Percentiles rank a stretch among this genome's conserved stretches.
These are phyloP conservation scores for Breynia disticha DNA, from an alignment of 441 rosid species.

Conservation along the genomic window DNA sequence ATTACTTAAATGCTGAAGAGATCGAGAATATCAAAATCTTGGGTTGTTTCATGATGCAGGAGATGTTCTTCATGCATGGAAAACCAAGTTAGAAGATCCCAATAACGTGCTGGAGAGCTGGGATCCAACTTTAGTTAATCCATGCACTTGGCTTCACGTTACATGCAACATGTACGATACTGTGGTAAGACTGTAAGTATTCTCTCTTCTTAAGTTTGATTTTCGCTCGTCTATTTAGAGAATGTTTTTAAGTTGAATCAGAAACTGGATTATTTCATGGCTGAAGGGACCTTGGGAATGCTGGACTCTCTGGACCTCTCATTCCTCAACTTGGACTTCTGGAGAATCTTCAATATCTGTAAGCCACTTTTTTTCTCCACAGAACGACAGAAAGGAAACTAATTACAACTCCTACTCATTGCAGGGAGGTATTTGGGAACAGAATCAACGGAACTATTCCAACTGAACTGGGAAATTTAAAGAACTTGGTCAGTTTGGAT, in stretches of 20 bases:
- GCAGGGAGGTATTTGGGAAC: conserved; percentile 23
- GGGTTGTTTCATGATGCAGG: conserved; percentile 8
- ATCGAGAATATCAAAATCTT: too few species aligned
- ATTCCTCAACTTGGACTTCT: conserved; percentile 30
- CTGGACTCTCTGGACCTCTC: conserved; percentile 33
- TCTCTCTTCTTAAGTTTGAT: background rate
- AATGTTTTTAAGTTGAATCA: background rate
- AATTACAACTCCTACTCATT: too few species aligned
- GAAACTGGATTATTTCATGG: background rate
- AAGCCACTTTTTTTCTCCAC: conserved; percentile 11
- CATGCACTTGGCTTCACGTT: conserved; percentile 40
- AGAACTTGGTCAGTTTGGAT: conserved; percentile 26
- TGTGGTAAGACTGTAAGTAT: conserved; percentile 24
- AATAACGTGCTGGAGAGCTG: conserved; percentile 24
- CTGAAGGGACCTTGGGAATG: conserved; percentile 40
- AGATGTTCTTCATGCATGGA: conserved; percentile 27
- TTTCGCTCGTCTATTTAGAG: too few species aligned
- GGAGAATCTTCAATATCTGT: conserved; percentile 38
- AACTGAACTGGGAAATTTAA: conserved; percentile 25
- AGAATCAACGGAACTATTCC: conserved; percentile 32
- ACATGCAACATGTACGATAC: conserved; percentile 20
- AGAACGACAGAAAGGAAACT: too few species aligned
- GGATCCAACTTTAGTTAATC: conserved; percentile 30
- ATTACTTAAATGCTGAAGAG: too few species aligned
- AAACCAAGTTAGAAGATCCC: conserved; percentile 21